Evolutionary conservation across 352 stramenopile genomes (phyloP).

Genomic region (Blastocystis sp.): DNA sequence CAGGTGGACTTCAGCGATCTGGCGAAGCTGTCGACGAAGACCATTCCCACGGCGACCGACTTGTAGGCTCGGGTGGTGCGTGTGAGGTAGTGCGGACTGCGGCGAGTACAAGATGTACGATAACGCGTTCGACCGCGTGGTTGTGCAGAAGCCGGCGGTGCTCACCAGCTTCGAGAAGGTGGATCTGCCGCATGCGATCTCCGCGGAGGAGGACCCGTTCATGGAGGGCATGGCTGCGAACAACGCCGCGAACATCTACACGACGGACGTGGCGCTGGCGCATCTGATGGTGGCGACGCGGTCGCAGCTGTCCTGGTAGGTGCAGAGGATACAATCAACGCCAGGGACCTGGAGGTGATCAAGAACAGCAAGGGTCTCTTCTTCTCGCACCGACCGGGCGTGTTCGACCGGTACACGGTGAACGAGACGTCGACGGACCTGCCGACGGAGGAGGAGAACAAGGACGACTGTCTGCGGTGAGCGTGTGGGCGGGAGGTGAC

Average conservation of each 20-base stretch:
- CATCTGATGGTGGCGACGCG: slow-evolving; percentile 87
- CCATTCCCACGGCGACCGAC: neutral
- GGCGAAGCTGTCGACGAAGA: neutral
- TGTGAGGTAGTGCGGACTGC: slow-evolving; percentile 64
- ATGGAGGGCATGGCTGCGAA: slow-evolving; percentile 80
- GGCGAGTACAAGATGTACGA: slow-evolving; percentile 85
- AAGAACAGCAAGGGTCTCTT: slow-evolving; percentile 70
- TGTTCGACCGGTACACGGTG: slow-evolving; percentile 72
- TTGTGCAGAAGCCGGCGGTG: slow-evolving; percentile 70
- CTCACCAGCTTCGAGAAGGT: slow-evolving; percentile 67
- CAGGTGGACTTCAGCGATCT: slow-evolving; percentile 3
- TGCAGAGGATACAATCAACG: neutral
- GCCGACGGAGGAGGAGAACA: slow-evolving; percentile 66
- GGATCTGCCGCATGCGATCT: slow-evolving; percentile 86
- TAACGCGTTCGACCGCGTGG: slow-evolving; percentile 79
- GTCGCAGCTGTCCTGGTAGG: slow-evolving; percentile 85
- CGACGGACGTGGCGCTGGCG: slow-evolving; percentile 85
- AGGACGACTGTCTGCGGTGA: neutral
- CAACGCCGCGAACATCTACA: slow-evolving; percentile 80
- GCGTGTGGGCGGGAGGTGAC: neutral
- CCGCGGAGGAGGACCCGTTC: slow-evolving; percentile 84
- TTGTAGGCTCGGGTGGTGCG: neutral
- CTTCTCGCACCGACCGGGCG: slow-evolving; percentile 74
- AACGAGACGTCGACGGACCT: slow-evolving; percentile 74
- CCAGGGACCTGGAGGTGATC: slow-evolving; percentile 10